A percentile compares a stretch with the other conserved stretches of the same genome.
phyloP scores from a whole-genome alignment of 2,329 filamentous ascomycete genomes.

The Botryotinia convoluta region DNA sequence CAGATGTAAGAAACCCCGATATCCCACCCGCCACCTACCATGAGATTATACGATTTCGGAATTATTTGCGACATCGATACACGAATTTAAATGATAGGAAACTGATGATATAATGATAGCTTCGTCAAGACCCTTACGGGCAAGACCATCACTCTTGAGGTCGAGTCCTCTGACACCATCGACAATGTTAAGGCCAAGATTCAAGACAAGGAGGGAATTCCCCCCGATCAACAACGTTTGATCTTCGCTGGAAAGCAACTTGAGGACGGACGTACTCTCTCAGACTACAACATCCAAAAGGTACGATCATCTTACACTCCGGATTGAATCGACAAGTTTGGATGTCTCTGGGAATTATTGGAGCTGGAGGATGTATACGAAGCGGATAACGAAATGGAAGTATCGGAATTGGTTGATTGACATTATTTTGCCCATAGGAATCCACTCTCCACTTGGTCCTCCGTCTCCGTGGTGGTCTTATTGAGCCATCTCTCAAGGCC shows the following conservation, averaged over 20 bases:
- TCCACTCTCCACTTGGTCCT: conserved; percentile 98
- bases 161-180: conserved; percentile 98
- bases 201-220: conserved; percentile 99
- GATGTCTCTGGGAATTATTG: neutral
- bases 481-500: conserved; percentile 97
- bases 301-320: conserved; percentile 43
- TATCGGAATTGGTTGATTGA: conserved; percentile 24
- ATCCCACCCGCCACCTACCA: conserved; percentile 29
- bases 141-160: conserved; percentile 99
- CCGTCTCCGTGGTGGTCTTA: conserved; percentile 98
- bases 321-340: neutral
- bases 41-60: conserved; percentile 9
- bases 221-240: conserved; percentile 95
- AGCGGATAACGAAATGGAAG: neutral
- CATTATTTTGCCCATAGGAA: conserved; percentile 58
- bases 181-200: conserved; percentile 99
- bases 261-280: conserved; percentile 94
- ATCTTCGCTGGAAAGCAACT: conserved; percentile 99
- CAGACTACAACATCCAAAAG: conserved; percentile 99
- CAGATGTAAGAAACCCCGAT: conserved; percentile 70
- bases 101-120: conserved; percentile 50
- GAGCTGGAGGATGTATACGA: neutral
- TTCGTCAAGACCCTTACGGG: conserved; percentile 99
- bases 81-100: conserved; percentile 3
- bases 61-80: neutral